phyloP scores from a whole-genome alignment of 139 green algal genomes.

The Chlorella ohadii region DNA sequence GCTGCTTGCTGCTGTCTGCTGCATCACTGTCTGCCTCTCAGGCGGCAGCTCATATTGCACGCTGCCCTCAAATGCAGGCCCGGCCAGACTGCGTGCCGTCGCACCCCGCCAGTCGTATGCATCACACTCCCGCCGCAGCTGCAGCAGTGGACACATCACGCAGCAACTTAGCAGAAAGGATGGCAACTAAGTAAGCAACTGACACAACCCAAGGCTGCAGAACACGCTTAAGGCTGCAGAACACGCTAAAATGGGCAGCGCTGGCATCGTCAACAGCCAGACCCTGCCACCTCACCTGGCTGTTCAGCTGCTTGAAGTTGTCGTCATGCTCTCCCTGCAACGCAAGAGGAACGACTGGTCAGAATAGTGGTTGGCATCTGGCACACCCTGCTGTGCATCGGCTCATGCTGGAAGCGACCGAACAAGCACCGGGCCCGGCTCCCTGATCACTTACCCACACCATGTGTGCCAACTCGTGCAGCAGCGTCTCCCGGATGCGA shows the following conservation, averaged over 20 bases:
- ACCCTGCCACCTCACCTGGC: constrained; percentile 43
- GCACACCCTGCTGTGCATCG: no score
- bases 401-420: no score
- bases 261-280: no score
- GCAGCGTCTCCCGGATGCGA: constrained; percentile 81
- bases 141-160: background rate
- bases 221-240: no score
- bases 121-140: constrained; percentile 27
- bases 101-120: constrained; percentile 19
- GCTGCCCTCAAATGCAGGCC: constrained; percentile 6
- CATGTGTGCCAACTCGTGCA: constrained; percentile 92
- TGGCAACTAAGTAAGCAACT: background rate
- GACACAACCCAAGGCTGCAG: background rate
- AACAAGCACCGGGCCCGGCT: no score
- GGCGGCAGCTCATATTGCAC: constrained; percentile 21
- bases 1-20: constrained; percentile 37
- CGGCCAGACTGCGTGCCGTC: constrained; percentile 9
- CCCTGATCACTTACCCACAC: constrained; percentile 40
- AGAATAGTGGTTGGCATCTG: no score
- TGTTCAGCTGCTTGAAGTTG: constrained; percentile 85
- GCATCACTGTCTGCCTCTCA: constrained; percentile 42
- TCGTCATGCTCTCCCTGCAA: constrained; percentile 75
- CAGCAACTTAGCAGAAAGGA: background rate
- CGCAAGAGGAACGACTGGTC: no score
- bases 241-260: no score